Evolutionary conservation across 2,329 filamentous ascomycete species (phyloP), one percentile per base, ranked within the genome.

Genomic region (Lachnellula cervina): DNA sequence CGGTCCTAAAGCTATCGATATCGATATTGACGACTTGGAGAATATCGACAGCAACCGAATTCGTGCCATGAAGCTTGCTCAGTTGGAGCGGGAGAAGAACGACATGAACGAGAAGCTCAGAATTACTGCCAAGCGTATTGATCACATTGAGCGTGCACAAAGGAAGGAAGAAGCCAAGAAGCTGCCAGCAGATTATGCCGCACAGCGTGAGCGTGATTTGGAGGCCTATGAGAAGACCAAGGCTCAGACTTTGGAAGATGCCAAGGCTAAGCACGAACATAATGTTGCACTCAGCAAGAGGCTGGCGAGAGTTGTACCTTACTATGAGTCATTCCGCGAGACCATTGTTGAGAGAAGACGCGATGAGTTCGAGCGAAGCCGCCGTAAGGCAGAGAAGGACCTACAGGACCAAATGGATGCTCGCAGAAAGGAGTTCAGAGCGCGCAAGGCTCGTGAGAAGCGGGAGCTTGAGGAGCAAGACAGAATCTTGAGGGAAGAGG

Each of bases 71-170:
- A 97, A 97, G 80, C 83, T 99, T 56, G 88, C 90, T 59, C 93
- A 96, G 74, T 83, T 99, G 11, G 94, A 97, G 77, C 92, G 93
- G 66, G 94, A 97, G 80, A 99, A 97, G 87, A 96, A 93, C 69
- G 91, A 94, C 69, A 86, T 97, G 64, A 90, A 89, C 62, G 91
- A 97, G 75, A 90, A 89, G 71, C 83, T 97, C 52, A 87, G 91
- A 67, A 84, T 96, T 66, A 95, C 92, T 58, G 90, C 88, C 72
- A 97, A 97, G 83, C 88, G 94, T 62, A 89, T 97, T 67, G 94
- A 99, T 70, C 93, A 99, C 75, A 78, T 99, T 66, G 94, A 99
- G 79, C 89, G 94, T 77, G 94, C 94, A 38, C 95, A 95, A 82
- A 87, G 94, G 68, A 90, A 93, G 72, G 94, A 97, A 76, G 94